These are phyloP conservation scores for Balamuthia mandrillaris DNA, from an alignment of 208 protist genomes.

Conservation along the genomic window DNA sequence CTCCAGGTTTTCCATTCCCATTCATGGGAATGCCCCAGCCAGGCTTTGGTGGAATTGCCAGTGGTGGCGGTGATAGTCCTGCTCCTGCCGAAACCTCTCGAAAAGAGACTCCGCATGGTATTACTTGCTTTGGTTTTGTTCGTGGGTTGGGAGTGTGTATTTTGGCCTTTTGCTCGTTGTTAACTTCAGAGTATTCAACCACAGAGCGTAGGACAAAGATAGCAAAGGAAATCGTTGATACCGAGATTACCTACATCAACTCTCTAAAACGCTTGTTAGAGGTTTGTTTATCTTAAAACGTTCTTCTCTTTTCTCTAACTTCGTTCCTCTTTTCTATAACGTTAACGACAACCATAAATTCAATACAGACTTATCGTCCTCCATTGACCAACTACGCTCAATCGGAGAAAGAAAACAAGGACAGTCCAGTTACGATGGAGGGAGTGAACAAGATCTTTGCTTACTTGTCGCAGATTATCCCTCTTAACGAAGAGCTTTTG, in stretches of 20 bases:
- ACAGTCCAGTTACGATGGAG: neutral
- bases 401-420: neutral
- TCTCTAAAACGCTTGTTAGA: constrained; percentile 36
- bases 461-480: constrained; percentile 5
- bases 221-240: constrained; percentile 37
- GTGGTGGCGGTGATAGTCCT: no score
- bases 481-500: constrained; percentile 31
- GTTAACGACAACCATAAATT: constrained; percentile 18
- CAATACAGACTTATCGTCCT: neutral
- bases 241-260: constrained; percentile 14
- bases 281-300: neutral
- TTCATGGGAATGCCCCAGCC: no score
- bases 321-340: neutral
- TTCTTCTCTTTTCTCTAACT: neutral
- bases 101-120: no score
- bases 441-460: constrained; percentile 36
- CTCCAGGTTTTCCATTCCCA: no score
- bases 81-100: no score
- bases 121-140: no score
- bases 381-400: neutral
- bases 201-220: constrained; percentile 38
- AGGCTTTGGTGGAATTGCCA: no score
- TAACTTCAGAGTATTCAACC: no score
- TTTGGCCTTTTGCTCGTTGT: no score
- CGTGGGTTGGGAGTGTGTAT: no score